A percentile compares a stretch with the other conserved stretches of the same genome.
These are phyloP conservation scores for Curvularia eragrostidis DNA, from an alignment of 2,329 filamentous ascomycete species.

Conservation along the genomic window DNA sequence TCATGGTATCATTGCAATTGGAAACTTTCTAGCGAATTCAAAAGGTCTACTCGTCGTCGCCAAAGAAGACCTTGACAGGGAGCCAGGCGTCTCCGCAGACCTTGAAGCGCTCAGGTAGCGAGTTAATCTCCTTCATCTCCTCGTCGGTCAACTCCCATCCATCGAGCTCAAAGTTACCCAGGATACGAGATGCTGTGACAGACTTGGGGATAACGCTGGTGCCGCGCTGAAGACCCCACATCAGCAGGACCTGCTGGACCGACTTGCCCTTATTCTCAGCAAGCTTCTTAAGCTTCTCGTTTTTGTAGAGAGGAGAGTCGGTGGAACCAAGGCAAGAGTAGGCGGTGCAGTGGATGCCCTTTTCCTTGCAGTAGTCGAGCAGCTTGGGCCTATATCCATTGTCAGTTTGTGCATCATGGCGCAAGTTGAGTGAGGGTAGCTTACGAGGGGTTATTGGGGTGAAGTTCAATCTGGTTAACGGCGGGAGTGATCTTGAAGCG, in stretches of 20 bases:
- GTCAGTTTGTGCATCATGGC: constrained; percentile 16
- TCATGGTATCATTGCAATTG: constrained; percentile 22
- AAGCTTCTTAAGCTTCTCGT: constrained; percentile 67
- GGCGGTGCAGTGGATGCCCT: constrained; percentile 76
- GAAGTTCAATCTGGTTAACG: constrained; percentile 83
- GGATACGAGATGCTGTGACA: constrained; percentile 74
- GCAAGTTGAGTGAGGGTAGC: constrained; percentile 3
- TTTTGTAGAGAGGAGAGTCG: constrained; percentile 72
- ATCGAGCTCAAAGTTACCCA: constrained; percentile 75
- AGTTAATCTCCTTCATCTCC: constrained; percentile 72
- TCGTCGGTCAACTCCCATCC: constrained; percentile 76
- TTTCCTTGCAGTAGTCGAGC: constrained; percentile 72
- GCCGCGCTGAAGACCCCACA: constrained; percentile 82
- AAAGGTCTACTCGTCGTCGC: constrained; percentile 72
- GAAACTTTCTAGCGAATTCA: not conserved
- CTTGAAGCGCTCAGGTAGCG: constrained; percentile 75
- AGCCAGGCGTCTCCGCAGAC: constrained; percentile 74
- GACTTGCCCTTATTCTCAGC: constrained; percentile 71
- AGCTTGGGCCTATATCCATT: constrained; percentile 65
- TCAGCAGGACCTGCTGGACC: constrained; percentile 76
- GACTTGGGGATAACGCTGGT: constrained; percentile 88
- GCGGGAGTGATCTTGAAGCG: constrained; percentile 68
- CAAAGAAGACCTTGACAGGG: constrained; percentile 81
- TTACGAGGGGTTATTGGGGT: constrained; percentile 77
- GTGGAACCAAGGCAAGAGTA: constrained; percentile 78